Evolutionary conservation across 495 filamentous ascomycete species (phyloP).

Genomic region (Staphylotrichum longicolle): DNA sequence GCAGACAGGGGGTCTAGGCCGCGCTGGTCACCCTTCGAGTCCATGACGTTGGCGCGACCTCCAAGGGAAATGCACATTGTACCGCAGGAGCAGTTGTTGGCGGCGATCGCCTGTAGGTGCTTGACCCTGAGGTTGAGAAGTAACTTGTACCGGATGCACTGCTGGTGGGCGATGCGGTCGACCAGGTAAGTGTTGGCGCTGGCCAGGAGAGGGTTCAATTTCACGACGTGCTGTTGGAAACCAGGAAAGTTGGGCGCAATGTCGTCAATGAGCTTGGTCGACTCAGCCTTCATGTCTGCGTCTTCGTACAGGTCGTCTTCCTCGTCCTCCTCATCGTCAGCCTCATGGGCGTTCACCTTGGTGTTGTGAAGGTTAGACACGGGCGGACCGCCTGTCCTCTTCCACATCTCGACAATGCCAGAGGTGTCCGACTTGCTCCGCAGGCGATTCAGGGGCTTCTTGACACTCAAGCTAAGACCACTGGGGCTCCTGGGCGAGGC

Average conservation of each 20-base stretch:
- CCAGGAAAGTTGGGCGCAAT: conserved; percentile 73
- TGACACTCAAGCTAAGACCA: conserved; percentile 44
- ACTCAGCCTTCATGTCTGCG: conserved; percentile 46
- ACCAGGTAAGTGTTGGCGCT: conserved; percentile 58
- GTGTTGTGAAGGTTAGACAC: conserved; percentile 51
- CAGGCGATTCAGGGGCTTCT: conserved; percentile 55
- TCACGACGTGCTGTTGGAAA: conserved; percentile 71
- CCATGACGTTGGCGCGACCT: conserved; percentile 49
- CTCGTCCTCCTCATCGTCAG: conserved; percentile 41
- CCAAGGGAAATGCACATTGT: conserved; percentile 63
- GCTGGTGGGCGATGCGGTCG: conserved; percentile 80
- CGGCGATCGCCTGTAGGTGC: conserved; percentile 58
- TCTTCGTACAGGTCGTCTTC: conserved; percentile 55
- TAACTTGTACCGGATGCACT: conserved; percentile 74
- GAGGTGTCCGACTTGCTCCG: conserved; percentile 72
- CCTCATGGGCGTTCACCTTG: conserved; percentile 28
- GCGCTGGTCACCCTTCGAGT: conserved; percentile 41
- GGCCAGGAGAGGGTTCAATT: conserved; percentile 61
- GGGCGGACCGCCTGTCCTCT: conserved; percentile 58
- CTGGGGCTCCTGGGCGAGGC: conserved; percentile 52
- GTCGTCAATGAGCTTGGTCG: conserved; percentile 45
- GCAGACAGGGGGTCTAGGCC: conserved; percentile 41
- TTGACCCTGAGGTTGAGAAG: conserved; percentile 70
- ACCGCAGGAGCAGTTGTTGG: conserved; percentile 57
- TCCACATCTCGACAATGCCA: conserved; percentile 49